These are phyloP conservation scores for Daldinia sp. DNA, from an alignment of 2,329 filamentous ascomycete species.

Conservation along the genomic window DNA sequence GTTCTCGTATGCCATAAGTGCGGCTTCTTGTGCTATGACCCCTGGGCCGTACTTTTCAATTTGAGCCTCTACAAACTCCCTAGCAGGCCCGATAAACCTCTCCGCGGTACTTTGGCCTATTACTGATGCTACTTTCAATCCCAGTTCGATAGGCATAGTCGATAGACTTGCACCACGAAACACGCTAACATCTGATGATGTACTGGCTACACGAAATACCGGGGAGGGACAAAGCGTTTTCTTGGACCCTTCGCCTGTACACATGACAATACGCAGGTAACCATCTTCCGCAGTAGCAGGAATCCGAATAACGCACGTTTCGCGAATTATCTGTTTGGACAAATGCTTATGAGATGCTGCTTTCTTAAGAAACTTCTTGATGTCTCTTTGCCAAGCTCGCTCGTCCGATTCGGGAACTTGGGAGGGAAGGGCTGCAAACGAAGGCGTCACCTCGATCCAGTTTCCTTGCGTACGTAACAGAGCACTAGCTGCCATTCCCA, in stretches of 20 bases:
- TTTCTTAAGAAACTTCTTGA: slow-evolving; percentile 69
- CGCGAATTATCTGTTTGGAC: slow-evolving; percentile 61
- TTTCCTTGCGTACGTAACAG: slow-evolving; percentile 64
- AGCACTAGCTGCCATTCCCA: slow-evolving; percentile 72
- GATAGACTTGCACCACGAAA: slow-evolving; percentile 70
- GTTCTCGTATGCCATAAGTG: slow-evolving; percentile 50
- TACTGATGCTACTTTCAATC: slow-evolving; percentile 63
- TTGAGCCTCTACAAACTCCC: slow-evolving; percentile 52
- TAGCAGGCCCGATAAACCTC: slow-evolving; percentile 54
- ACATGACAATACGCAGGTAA: slow-evolving; percentile 74
- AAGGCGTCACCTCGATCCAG: slow-evolving; percentile 76
- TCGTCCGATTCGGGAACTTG: slow-evolving; percentile 66
- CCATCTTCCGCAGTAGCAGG: slow-evolving; percentile 70
- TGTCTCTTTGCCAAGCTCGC: slow-evolving; percentile 72
- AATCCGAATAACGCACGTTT: slow-evolving; percentile 71
- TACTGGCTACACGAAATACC: slow-evolving; percentile 73
- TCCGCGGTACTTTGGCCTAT: slow-evolving; percentile 57
- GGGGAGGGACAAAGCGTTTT: slow-evolving; percentile 71
- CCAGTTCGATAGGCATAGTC: slow-evolving; percentile 72
- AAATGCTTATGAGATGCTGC: slow-evolving; percentile 54
- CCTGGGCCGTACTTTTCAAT: slow-evolving; percentile 46
- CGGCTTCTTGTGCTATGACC: slow-evolving; percentile 52
- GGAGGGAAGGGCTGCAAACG: slow-evolving; percentile 53
- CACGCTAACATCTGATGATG: slow-evolving; percentile 66
- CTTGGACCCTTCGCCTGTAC: slow-evolving; percentile 52